Base-by-base conservation (phyloP, 257 asterid species). In the Gynochthodes officinalis region DNA sequence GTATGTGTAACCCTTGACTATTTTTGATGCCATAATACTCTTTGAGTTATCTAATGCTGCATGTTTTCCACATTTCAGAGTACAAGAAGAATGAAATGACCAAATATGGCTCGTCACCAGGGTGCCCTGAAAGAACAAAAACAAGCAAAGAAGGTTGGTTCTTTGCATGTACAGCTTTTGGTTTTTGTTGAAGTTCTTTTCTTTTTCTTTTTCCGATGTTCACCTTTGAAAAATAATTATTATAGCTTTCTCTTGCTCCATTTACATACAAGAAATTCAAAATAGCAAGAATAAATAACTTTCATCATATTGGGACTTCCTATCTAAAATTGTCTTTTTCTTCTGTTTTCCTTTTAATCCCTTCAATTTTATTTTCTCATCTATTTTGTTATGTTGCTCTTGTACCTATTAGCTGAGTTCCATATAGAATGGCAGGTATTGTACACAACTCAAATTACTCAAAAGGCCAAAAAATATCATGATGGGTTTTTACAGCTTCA, bases 361-460 rank as follows among this genome's bases (percentile, higher is more conserved):
- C 61, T 54, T 53, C 30, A 2, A 7, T 14, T 40, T 48, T 0
- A 12, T 5, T 57, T 57, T 69, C 58, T 49, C 13, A 4, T 4
- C 10, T 53, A 8, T 32, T 1, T 25, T 30, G 18, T 28, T 67
- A 23, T 43, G 67, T 49, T 68, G 5, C 12, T 40, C 25, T 30
- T 62, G 33, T 43, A 16, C 23, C 42, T 53, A 32, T 11, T 53
- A 19, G 53, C 39, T 69, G 30, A 37, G 27, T 40, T 76, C 67
- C 44, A 67, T 57, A 18, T 64, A 89, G 97, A 91, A 78, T 93
- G 98, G 97, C 88, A 86, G 91, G 96, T 86, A 78, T 73, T 91
- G 84, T 91, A 91, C 86, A 91, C 98, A n/a, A 80, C 89, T 64
- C 96, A 93, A 63, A 43, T 91, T 74, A 86, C 91, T 81, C 96